These are phyloP conservation scores for Gastrodia elata DNA, from an alignment of 106 monocot genomes.

Conservation along the genomic window DNA sequence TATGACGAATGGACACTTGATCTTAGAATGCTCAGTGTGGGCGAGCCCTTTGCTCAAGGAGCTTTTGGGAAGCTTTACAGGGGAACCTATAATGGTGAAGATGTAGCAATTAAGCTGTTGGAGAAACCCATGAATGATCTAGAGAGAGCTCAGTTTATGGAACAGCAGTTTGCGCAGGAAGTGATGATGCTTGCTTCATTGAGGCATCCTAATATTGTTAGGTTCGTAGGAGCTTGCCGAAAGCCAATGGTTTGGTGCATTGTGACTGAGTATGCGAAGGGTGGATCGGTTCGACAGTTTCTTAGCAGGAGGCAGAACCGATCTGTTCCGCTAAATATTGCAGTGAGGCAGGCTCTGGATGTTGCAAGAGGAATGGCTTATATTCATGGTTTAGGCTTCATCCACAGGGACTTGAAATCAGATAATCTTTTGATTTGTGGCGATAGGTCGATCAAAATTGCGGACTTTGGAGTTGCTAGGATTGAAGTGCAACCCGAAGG, in stretches of 20 bases:
- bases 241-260: slow-evolving; percentile 42
- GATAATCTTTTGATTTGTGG: slow-evolving; percentile 29
- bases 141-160: slow-evolving; percentile 29
- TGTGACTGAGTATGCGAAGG: slow-evolving; percentile 37
- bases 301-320: slow-evolving; percentile 27
- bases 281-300: slow-evolving; percentile 38
- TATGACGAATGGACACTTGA: slow-evolving; percentile 38
- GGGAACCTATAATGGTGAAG: slow-evolving; percentile 33
- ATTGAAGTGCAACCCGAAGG: slow-evolving; percentile 38
- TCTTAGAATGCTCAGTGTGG: slow-evolving; percentile 23
- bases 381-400: slow-evolving; percentile 33
- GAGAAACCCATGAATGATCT: slow-evolving; percentile 32
- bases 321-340: slow-evolving; percentile 21
- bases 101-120: slow-evolving; percentile 40
- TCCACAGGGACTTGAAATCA: slow-evolving; percentile 31
- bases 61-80: slow-evolving; percentile 35
- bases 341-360: slow-evolving; percentile 35
- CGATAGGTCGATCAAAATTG: slow-evolving; percentile 36
- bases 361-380: slow-evolving; percentile 31
- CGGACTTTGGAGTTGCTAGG: slow-evolving; percentile 32
- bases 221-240: slow-evolving; percentile 40
- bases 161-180: slow-evolving; percentile 38
- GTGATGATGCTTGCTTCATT: slow-evolving; percentile 37
- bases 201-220: slow-evolving; percentile 35
- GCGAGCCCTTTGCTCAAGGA: slow-evolving; percentile 29